These are phyloP conservation scores for Haplosporangium sp. DNA, from an alignment of 371 early-diverging fungal genomes.

Conservation along the genomic window DNA sequence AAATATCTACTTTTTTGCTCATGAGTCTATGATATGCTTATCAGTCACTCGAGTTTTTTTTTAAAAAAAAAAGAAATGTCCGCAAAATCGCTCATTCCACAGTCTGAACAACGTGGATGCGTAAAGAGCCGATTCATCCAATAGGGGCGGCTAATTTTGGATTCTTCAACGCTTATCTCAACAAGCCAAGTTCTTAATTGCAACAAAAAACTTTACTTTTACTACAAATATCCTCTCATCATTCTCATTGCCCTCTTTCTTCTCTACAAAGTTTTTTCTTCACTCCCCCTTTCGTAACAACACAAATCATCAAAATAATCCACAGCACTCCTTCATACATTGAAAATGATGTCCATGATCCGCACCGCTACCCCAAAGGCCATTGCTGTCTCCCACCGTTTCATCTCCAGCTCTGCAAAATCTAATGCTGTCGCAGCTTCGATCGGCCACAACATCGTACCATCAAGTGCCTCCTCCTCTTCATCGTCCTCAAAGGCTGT, in stretches of 20 bases:
- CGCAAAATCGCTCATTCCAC: conserved; percentile 3
- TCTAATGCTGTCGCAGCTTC: conserved; percentile 16
- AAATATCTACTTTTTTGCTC: too few relatives aligned
- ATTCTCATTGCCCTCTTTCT: conserved; percentile 1
- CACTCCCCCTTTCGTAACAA: neutral
- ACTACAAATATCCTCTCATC: too few relatives aligned
- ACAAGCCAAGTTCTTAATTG: neutral
- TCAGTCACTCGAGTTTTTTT: neutral
- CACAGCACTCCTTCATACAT: neutral
- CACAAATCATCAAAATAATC: neutral
- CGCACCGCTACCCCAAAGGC: conserved; percentile 35
- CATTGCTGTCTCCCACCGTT: conserved; percentile 17
- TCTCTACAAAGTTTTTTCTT: neutral
- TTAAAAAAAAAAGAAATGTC: neutral
- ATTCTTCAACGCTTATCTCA: neutral
- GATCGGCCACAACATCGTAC: conserved; percentile 7
- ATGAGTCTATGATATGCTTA: neutral
- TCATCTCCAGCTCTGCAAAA: conserved; percentile 37
- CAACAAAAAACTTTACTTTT: neutral
- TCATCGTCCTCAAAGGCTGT: conserved; percentile 12
- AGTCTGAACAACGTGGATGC: neutral
- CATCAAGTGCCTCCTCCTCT: conserved; percentile 4
- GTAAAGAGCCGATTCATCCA: neutral
- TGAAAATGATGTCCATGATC: conserved; percentile 35
- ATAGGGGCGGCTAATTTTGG: neutral